A percentile compares a stretch with the other conserved stretches of the same genome.
phyloP scores from a whole-genome alignment of 192 early-diverging fungal genomes.

The Chytriomyces confervae region DNA sequence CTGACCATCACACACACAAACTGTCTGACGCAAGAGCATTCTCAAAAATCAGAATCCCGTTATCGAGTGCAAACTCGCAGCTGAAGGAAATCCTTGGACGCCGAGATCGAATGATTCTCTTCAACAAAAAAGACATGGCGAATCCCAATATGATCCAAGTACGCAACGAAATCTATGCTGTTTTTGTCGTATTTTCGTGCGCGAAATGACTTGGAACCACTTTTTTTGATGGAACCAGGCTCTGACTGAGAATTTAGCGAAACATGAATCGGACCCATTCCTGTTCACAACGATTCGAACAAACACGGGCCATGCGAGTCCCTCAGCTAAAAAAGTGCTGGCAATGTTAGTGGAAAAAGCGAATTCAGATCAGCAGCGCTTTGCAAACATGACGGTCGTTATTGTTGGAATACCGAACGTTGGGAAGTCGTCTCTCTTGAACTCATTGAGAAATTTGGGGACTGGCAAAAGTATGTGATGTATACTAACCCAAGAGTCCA shows the following conservation, averaged over 20 bases:
- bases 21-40: background rate
- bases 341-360: slow-evolving; percentile 63
- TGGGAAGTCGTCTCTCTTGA: slow-evolving; percentile 92
- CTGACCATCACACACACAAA: background rate
- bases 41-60: slow-evolving; percentile 62
- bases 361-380: background rate
- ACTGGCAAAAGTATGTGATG: slow-evolving; percentile 60
- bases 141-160: slow-evolving; percentile 58
- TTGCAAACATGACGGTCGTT: slow-evolving; percentile 65
- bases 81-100: slow-evolving; percentile 65
- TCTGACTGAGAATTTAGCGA: slow-evolving; percentile 38
- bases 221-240: background rate
- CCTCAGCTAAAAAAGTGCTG: slow-evolving; percentile 72
- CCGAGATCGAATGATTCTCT: slow-evolving; percentile 80
- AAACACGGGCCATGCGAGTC: slow-evolving; percentile 45
- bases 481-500: slow-evolving; percentile 24
- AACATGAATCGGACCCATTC: slow-evolving; percentile 57
- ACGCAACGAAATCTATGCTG: background rate
- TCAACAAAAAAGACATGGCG: slow-evolving; percentile 93
- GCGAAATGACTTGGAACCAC: background rate
- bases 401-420: slow-evolving; percentile 97
- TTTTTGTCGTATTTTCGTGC: background rate
- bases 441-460: slow-evolving; percentile 80
- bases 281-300: slow-evolving; percentile 58
- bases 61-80: slow-evolving; percentile 84